phyloP scores from a whole-genome alignment of 192 early-diverging fungal species.

The Spinellus fusiger region DNA sequence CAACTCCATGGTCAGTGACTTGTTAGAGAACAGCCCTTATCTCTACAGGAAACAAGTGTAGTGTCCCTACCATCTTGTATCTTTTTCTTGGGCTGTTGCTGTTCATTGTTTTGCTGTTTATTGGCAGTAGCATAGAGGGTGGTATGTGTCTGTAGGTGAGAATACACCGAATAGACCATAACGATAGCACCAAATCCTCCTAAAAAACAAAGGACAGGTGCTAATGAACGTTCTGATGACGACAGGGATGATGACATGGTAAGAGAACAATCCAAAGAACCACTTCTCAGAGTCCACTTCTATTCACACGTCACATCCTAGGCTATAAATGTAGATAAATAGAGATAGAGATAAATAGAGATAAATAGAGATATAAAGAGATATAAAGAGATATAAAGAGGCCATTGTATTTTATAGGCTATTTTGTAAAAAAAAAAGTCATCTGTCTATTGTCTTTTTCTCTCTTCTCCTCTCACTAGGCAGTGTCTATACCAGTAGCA shows the following conservation, averaged over 20 bases:
- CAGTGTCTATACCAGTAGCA: not conserved
- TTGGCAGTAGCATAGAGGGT: not conserved
- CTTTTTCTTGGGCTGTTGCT: not conserved
- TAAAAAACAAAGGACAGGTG: constrained; percentile 13
- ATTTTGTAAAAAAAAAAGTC: not conserved
- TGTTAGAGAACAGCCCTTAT: no score
- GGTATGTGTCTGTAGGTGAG: constrained; percentile 17
- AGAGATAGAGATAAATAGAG: not conserved
- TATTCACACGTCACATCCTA: no score
- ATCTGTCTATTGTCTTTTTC: no score
- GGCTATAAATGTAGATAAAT: not conserved
- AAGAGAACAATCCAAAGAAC: no score
- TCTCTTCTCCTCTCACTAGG: no score
- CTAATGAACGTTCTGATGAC: not conserved
- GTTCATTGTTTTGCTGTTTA: not conserved
- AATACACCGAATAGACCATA: constrained; percentile 30
- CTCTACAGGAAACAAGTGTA: no score
- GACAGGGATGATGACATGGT: not conserved
- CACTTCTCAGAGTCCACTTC: no score
- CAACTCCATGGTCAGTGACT: no score
- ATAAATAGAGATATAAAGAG: not conserved
- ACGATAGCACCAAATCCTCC: constrained; percentile 17
- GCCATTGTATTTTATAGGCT: not conserved
- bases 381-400: not conserved
- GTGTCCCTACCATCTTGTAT: constrained; percentile 5